A percentile compares a stretch with the other conserved stretches of the same genome.
Conservation (phyloP, 345 rosid species). For the Schrenkiella parvula region DNA sequence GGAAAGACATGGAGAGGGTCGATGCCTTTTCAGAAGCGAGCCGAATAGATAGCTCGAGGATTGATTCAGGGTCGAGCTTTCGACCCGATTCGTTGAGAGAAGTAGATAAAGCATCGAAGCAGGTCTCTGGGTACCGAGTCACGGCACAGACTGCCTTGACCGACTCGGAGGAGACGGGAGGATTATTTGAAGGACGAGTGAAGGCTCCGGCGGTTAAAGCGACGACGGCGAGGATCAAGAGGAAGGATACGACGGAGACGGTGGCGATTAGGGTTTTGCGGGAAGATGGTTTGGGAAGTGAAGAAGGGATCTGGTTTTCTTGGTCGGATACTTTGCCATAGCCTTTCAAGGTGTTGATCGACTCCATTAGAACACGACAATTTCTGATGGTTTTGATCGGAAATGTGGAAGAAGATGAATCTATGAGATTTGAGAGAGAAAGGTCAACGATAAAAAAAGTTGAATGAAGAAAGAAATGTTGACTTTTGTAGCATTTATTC, state of each 20-base stretch:
- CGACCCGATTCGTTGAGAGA: conserved; percentile 35
- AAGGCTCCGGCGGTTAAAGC: conserved; percentile 37
- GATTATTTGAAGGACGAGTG: conserved; percentile 31
- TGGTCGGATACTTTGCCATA: conserved; percentile 53
- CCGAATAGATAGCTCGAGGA: conserved; percentile 55
- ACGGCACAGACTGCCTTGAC: conserved; percentile 53
- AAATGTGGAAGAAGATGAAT: not conserved
- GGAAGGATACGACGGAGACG: conserved; percentile 37
- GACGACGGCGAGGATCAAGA: conserved; percentile 42
- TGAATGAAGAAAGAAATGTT: not conserved
- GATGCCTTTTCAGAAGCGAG: conserved; percentile 35
- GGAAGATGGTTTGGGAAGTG: conserved; percentile 20
- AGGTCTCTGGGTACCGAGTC: conserved; percentile 59
- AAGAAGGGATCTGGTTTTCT: conserved; percentile 38
- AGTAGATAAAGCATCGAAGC: conserved; percentile 53
- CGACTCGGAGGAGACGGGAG: conserved; percentile 30
- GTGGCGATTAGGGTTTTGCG: conserved; percentile 33
- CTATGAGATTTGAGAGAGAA: not conserved
- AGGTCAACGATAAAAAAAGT: not conserved
- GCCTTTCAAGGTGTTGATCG: conserved; percentile 56
- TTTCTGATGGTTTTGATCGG: not conserved
- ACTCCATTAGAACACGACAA: conserved; percentile 42
- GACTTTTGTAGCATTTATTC: not conserved
- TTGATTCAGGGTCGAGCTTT: conserved; percentile 47
- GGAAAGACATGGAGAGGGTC: conserved; percentile 33